phyloP scores from a whole-genome alignment of 78 protist species.

The Dictyostelium discoideum region DNA sequence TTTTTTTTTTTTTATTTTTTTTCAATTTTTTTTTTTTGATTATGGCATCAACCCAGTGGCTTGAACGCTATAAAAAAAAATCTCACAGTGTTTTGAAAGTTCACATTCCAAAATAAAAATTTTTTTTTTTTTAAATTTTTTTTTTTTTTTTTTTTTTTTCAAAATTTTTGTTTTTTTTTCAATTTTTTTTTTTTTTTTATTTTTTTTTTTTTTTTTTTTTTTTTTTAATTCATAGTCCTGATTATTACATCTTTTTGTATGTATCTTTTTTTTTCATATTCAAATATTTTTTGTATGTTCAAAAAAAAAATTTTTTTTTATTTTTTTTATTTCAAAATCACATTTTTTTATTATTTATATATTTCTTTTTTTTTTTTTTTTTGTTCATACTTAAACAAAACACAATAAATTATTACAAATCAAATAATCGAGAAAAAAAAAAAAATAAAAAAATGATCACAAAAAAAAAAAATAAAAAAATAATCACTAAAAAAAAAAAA shows the following conservation, averaged over 20 bases:
- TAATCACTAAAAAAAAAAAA: too few relatives aligned
- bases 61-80: neutral
- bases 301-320: too few relatives aligned
- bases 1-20: neutral
- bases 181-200: too few relatives aligned
- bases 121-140: neutral
- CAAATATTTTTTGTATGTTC: neutral
- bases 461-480: too few relatives aligned
- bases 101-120: neutral
- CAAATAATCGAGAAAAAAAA: neutral
- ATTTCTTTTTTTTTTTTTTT: too few relatives aligned
- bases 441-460: too few relatives aligned
- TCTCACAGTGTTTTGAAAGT: neutral
- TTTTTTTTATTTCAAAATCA: too few relatives aligned
- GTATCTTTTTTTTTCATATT: neutral
- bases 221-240: neutral
- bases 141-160: neutral
- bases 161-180: neutral
- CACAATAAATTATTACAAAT: too few relatives aligned
- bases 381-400: too few relatives aligned
- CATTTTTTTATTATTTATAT: too few relatives aligned
- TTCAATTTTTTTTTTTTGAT: neutral
- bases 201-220: too few relatives aligned
- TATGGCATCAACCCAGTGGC: neutral
- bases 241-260: neutral